Evolutionary conservation across 2,329 filamentous ascomycete genomes (phyloP).

Genomic region (Daldinia sp.): DNA sequence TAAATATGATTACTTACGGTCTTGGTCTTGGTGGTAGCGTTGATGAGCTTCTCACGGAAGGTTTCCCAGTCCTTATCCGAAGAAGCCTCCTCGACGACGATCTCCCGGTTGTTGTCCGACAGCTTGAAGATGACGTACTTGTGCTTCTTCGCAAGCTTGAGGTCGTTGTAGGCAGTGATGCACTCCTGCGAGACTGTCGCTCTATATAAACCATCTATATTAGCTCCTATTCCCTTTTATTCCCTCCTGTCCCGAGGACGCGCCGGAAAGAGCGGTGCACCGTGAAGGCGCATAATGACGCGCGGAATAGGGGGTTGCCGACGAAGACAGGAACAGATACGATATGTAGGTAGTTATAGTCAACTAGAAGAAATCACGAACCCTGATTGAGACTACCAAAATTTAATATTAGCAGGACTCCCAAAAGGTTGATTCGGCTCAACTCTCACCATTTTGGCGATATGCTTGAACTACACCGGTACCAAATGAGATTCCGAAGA

Average conservation of each 20-base stretch:
- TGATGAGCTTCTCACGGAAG: slow-evolving; percentile 82
- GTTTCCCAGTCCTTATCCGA: slow-evolving; percentile 74
- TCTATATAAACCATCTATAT: slow-evolving; percentile 59
- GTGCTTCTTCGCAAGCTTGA: slow-evolving; percentile 84
- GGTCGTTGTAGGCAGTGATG: slow-evolving; percentile 79
- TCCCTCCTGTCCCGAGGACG: slow-evolving; percentile 1
- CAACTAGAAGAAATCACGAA: slow-evolving; percentile 58
- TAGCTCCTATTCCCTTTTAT: slow-evolving; percentile 24
- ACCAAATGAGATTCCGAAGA: slow-evolving; percentile 43
- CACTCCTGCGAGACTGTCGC: slow-evolving; percentile 79
- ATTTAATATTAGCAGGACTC: slow-evolving; percentile 41
- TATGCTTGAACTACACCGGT: slow-evolving; percentile 38
- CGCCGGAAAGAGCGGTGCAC: slow-evolving; percentile 22
- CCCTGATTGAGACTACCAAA: slow-evolving; percentile 74
- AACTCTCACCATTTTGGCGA: slow-evolving; percentile 50
- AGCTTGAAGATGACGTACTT: slow-evolving; percentile 93
- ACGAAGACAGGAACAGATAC: slow-evolving; percentile 39
- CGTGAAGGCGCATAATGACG: slow-evolving; percentile 35
- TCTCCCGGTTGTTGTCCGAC: slow-evolving; percentile 83
- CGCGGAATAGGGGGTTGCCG: slow-evolving; percentile 29
- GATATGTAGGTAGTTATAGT: slow-evolving; percentile 19
- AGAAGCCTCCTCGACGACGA: slow-evolving; percentile 81
- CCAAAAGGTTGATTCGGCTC: slow-evolving; percentile 14
- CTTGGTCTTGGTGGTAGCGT: slow-evolving; percentile 78
- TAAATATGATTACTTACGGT: slow-evolving; percentile 59